Percentiles rank a stretch among this genome's conserved stretches.
phyloP scores from a whole-genome alignment of 305 asterid species.

The Fraxinus platypoda region DNA sequence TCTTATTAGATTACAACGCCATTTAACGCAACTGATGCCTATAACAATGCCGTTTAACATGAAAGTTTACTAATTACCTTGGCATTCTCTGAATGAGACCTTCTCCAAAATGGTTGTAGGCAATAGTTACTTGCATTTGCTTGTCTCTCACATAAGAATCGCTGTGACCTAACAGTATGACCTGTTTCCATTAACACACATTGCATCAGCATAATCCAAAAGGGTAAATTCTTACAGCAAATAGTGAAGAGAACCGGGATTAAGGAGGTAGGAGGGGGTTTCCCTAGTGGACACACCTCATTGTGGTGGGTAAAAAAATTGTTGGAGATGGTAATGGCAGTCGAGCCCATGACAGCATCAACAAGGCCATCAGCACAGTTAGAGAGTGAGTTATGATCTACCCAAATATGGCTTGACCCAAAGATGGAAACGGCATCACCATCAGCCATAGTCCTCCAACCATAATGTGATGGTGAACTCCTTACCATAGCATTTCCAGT shows the following conservation, averaged over 20 bases:
- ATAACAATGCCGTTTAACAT: background rate
- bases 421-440: background rate
- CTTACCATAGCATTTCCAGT: constrained; percentile 97
- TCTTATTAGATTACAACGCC: background rate
- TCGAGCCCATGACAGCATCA: background rate
- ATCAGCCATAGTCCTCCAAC: background rate
- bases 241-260: background rate
- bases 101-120: constrained; percentile 89
- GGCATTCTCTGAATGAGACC: constrained; percentile 99
- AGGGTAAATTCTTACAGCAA: background rate
- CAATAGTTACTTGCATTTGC: constrained; percentile 89
- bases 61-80: constrained; percentile 45
- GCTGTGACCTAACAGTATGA: constrained; percentile 90
- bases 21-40: background rate
- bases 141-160: constrained; percentile 79
- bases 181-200: constrained; percentile 44
- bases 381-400: background rate
- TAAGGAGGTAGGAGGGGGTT: background rate
- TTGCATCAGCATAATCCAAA: background rate
- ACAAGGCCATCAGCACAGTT: background rate
- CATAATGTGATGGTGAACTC: constrained; percentile 56
- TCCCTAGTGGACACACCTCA: constrained; percentile 50
- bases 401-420: background rate
- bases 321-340: background rate
- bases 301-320: constrained; percentile 16